These are phyloP conservation scores for Gonapodya prolifera DNA, from an alignment of 192 early-diverging fungal species.

Conservation along the genomic window DNA sequence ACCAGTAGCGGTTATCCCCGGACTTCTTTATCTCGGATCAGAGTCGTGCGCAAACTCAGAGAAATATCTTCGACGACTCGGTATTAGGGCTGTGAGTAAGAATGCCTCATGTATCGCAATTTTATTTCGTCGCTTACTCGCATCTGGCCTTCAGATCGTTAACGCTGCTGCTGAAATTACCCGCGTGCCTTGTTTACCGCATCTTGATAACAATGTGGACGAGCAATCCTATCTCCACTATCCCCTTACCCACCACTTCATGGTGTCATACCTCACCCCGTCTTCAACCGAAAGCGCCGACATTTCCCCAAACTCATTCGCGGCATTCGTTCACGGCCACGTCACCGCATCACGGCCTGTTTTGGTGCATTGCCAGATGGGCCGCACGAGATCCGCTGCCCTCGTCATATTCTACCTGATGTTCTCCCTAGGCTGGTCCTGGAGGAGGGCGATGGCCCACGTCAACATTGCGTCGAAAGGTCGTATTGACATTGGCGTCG, in stretches of 20 bases:
- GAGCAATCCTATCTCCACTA: neutral
- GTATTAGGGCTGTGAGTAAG: neutral
- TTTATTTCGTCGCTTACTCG: no score
- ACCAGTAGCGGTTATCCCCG: neutral
- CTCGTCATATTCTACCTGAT: constrained; percentile 84
- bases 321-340: neutral
- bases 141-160: neutral
- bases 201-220: no score
- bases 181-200: neutral
- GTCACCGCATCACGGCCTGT: constrained; percentile 19
- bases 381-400: constrained; percentile 74
- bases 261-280: neutral
- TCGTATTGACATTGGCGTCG: neutral
- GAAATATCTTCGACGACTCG: neutral
- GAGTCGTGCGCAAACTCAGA: neutral
- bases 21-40: neutral
- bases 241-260: neutral
- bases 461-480: neutral
- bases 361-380: constrained; percentile 80
- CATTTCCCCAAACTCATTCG: neutral
- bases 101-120: no score
- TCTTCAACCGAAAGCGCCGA: neutral
- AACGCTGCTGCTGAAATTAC: neutral
- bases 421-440: constrained; percentile 29
- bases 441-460: neutral